phyloP scores from a whole-genome alignment of 1,284 basidiomycete species.

The Gomphus bonarii region DNA sequence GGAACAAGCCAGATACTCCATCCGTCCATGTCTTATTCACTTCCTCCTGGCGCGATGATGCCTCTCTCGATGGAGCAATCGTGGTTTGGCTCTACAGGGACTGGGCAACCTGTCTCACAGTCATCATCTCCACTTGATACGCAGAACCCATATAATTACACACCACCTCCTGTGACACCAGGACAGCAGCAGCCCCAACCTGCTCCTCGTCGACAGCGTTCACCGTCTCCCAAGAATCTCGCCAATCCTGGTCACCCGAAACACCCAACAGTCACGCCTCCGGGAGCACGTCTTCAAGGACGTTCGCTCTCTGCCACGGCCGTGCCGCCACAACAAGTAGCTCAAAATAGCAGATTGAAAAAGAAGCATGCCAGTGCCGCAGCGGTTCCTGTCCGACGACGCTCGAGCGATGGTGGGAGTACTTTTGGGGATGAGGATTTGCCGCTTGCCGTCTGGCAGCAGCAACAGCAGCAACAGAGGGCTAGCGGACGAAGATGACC shows the following conservation, averaged over 20 bases:
- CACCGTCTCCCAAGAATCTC: constrained; percentile 27
- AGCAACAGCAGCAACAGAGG: constrained; percentile 59
- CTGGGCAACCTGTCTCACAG: constrained; percentile 19
- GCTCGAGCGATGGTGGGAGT: constrained; percentile 28
- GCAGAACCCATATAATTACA: constrained; percentile 16
- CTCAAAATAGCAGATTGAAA: constrained; percentile 30
- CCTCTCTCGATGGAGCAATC: constrained; percentile 28
- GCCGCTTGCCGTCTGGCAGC: constrained; percentile 66
- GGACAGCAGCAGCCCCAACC: constrained; percentile 18
- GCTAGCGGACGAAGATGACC: constrained; percentile 5
- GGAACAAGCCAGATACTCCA: neutral
- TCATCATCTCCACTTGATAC: constrained; percentile 22
- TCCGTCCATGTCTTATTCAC: constrained; percentile 3
- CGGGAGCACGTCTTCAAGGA: constrained; percentile 32
- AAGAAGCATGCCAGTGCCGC: constrained; percentile 49
- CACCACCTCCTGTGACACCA: constrained; percentile 16
- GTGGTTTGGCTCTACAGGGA: constrained; percentile 19
- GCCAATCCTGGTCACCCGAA: constrained; percentile 21
- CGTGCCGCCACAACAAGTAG: constrained; percentile 21
- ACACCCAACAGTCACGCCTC: constrained; percentile 17
- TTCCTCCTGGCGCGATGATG: constrained; percentile 55
- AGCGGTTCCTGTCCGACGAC: constrained; percentile 26
- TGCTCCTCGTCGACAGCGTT: constrained; percentile 24
- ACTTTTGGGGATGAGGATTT: constrained; percentile 62
- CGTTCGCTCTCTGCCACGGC: constrained; percentile 62